These are phyloP conservation scores for Cutaneotrichosporon sp. DNA, from an alignment of 1,284 basidiomycete genomes.

Conservation along the genomic window DNA sequence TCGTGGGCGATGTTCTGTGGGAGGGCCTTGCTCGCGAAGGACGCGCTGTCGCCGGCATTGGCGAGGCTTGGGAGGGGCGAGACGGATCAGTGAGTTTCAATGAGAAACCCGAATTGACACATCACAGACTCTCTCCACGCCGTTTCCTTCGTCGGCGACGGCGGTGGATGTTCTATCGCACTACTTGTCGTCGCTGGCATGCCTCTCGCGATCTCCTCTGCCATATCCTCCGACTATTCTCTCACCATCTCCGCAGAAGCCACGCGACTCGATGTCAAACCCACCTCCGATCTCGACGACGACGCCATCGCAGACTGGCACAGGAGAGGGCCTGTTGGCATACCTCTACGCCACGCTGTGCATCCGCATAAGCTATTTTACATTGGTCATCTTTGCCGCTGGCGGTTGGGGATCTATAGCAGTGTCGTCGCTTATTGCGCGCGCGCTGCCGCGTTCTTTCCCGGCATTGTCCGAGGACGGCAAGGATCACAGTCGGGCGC, in stretches of 20 bases:
- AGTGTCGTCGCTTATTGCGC: conserved; percentile 63
- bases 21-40: conserved; percentile 80
- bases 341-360: conserved; percentile 41
- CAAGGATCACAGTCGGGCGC: conserved; percentile 39
- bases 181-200: conserved; percentile 36
- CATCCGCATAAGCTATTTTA: conserved; percentile 41
- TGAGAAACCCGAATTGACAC: neutral
- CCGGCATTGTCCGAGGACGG: conserved; percentile 18
- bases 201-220: conserved; percentile 31
- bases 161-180: conserved; percentile 41
- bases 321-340: conserved; percentile 43
- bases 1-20: conserved; percentile 72
- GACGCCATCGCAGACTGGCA: conserved; percentile 19
- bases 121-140: conserved; percentile 28
- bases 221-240: conserved; percentile 40
- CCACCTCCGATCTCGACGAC: conserved; percentile 15
- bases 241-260: conserved; percentile 30
- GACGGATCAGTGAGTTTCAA: conserved; percentile 56
- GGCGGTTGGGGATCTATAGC: conserved; percentile 81
- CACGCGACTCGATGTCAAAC: conserved; percentile 26
- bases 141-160: conserved; percentile 38
- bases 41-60: conserved; percentile 65
- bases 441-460: conserved; percentile 54
- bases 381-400: conserved; percentile 70
- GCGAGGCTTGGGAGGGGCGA: conserved; percentile 73